Conservation (phyloP, 768 basidiomycete genomes). For the Suillus plorans region DNA sequence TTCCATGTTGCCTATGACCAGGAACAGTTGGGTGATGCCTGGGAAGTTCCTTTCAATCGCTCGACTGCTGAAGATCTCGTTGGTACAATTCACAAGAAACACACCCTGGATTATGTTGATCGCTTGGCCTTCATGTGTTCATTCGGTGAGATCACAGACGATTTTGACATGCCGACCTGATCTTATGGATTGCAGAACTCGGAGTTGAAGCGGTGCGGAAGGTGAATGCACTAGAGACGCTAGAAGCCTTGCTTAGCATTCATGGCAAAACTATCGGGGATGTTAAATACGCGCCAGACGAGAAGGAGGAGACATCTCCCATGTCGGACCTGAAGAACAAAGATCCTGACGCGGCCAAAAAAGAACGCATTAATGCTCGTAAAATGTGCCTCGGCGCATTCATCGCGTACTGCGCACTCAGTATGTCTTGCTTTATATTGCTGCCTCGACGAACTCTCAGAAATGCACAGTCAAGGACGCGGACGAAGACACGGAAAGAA, state of each 20-base stretch:
- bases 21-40: no score
- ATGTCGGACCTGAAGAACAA: not conserved
- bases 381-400: conserved; percentile 23
- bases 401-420: conserved; percentile 21
- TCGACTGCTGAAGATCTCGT: conserved; percentile 20
- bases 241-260: not conserved
- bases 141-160: conserved; percentile 18
- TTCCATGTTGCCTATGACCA: not conserved
- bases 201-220: conserved; percentile 19
- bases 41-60: conserved; percentile 16
- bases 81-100: conserved; percentile 1
- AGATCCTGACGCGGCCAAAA: not conserved
- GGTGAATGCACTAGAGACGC: not conserved
- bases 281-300: not conserved
- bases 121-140: conserved; percentile 29
- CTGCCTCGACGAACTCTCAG: not conserved
- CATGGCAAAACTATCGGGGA: not conserved
- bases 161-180: not conserved
- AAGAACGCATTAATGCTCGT: not conserved
- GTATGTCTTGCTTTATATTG: conserved; percentile 16
- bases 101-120: conserved; percentile 20
- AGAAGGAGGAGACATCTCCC: not conserved
- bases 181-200: not conserved
- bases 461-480: conserved; percentile 1
- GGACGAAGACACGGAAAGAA: not conserved